A percentile compares a stretch with the other conserved stretches of the same genome.
Evolutionary conservation across 2,329 filamentous ascomycete genomes (phyloP).

Genomic region (Moelleriella libera): DNA sequence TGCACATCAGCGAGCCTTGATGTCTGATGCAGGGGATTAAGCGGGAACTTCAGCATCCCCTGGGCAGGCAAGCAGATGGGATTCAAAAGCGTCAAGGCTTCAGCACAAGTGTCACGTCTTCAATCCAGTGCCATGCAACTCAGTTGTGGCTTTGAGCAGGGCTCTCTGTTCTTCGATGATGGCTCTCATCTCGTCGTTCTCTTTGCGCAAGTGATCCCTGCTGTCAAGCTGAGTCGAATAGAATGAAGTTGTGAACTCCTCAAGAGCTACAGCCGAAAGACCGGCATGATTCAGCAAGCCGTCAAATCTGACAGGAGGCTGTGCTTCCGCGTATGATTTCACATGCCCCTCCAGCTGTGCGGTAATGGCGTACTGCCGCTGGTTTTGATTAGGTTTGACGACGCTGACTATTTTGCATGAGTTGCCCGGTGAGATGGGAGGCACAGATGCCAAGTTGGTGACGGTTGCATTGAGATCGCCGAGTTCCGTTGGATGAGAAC

Average conservation of each 20-base stretch:
- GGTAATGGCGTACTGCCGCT: conserved; percentile 50
- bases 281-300: conserved; percentile 31
- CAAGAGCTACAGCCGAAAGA: conserved; percentile 32
- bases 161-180: conserved; percentile 28
- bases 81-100: not conserved
- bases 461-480: conserved; percentile 67
- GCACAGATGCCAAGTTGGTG: conserved; percentile 65
- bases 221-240: not conserved
- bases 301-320: conserved; percentile 25
- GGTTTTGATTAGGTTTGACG: conserved; percentile 65
- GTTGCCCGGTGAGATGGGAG: conserved; percentile 33
- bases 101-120: not conserved
- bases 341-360: conserved; percentile 42
- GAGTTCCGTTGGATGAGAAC: conserved; percentile 51
- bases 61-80: not conserved
- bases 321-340: conserved; percentile 2
- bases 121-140: not conserved
- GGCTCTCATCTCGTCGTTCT: conserved; percentile 22
- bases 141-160: conserved; percentile 9
- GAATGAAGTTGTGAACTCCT: conserved; percentile 10
- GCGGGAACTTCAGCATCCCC: too few relatives aligned
- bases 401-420: conserved; percentile 43
- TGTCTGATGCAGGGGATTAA: too few relatives aligned
- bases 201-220: conserved; percentile 13
- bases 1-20: too few relatives aligned